Conservation (phyloP, 2,329 filamentous ascomycete species). For the Plectosphaerella plurivora region DNA sequence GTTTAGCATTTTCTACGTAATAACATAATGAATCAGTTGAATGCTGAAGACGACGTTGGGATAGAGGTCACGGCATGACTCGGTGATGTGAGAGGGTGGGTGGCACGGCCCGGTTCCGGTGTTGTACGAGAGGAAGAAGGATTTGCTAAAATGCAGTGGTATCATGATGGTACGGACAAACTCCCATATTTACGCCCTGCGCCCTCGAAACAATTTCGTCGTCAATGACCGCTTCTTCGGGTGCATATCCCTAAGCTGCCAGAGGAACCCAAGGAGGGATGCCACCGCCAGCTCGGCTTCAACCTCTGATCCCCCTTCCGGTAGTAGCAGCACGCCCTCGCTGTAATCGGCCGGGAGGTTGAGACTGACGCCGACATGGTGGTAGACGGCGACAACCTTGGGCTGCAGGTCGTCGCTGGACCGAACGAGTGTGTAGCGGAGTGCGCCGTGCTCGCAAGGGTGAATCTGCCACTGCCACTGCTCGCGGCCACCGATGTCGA, state of each 20-base stretch:
- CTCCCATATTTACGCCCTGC: neutral
- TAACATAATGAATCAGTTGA: too few species aligned
- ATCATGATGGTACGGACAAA: too few species aligned
- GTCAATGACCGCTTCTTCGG: conserved; percentile 4
- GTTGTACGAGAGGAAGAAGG: too few species aligned
- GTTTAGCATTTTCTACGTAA: too few species aligned
- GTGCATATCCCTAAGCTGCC: conserved; percentile 5
- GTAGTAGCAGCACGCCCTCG: conserved; percentile 11
- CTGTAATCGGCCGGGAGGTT: conserved; percentile 7
- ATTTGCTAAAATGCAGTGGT: too few species aligned
- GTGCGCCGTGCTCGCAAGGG: conserved; percentile 4
- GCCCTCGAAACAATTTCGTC: neutral
- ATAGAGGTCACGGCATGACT: too few species aligned
- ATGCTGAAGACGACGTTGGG: too few species aligned
- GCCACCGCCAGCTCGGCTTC: conserved; percentile 5
- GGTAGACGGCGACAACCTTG: conserved; percentile 10
- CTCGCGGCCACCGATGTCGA: neutral
- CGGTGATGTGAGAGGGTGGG: too few species aligned
- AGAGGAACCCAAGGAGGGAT: conserved; percentile 3
- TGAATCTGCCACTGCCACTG: conserved; percentile 7
- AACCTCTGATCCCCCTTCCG: neutral
- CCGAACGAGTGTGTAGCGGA: conserved; percentile 10
- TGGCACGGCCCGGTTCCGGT: too few species aligned
- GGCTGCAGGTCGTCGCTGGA: neutral
- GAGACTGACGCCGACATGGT: conserved; percentile 9